phyloP scores from a whole-genome alignment of 352 stramenopile genomes.

The Pythium scleroteichum region DNA sequence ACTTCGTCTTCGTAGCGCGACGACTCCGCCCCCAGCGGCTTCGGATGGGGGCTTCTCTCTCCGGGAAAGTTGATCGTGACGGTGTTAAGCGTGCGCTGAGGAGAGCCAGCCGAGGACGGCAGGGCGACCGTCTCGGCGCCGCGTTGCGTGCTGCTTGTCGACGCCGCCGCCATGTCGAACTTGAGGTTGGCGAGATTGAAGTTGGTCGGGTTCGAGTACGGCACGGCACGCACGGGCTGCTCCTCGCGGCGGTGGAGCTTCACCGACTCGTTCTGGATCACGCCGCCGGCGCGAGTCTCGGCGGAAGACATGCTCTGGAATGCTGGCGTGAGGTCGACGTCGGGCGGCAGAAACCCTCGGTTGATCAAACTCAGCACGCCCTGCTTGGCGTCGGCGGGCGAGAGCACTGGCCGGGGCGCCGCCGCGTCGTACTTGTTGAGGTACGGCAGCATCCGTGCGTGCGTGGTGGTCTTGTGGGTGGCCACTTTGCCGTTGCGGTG shows the following conservation, averaged over 20 bases:
- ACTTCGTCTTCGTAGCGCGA: neutral
- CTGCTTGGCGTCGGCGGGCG: constrained; percentile 55
- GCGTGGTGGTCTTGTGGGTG: constrained; percentile 61
- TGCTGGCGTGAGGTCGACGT: constrained; percentile 63
- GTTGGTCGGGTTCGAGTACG: constrained; percentile 62
- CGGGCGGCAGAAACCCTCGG: constrained; percentile 62
- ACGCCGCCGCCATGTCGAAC: constrained; percentile 54
- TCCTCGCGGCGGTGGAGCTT: constrained; percentile 64
- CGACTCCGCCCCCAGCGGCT: neutral
- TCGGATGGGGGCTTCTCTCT: neutral
- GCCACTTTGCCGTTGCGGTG: constrained; percentile 32
- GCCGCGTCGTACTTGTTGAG: constrained; percentile 69
- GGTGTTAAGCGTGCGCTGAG: constrained; percentile 10
- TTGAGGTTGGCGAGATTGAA: constrained; percentile 81
- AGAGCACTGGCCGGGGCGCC: constrained; percentile 50
- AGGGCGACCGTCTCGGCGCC: neutral
- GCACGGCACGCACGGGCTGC: constrained; percentile 42
- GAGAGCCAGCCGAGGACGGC: neutral
- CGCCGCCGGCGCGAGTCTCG: constrained; percentile 30
- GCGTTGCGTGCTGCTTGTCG: neutral
- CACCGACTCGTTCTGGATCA: constrained; percentile 54
- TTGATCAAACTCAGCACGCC: constrained; percentile 73
- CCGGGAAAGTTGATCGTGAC: constrained; percentile 25
- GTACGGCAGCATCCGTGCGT: constrained; percentile 60
- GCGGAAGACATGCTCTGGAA: constrained; percentile 33